Evolutionary conservation across 192 early-diverging fungal species (phyloP).

Genomic region (Coemansia sp.): DNA sequence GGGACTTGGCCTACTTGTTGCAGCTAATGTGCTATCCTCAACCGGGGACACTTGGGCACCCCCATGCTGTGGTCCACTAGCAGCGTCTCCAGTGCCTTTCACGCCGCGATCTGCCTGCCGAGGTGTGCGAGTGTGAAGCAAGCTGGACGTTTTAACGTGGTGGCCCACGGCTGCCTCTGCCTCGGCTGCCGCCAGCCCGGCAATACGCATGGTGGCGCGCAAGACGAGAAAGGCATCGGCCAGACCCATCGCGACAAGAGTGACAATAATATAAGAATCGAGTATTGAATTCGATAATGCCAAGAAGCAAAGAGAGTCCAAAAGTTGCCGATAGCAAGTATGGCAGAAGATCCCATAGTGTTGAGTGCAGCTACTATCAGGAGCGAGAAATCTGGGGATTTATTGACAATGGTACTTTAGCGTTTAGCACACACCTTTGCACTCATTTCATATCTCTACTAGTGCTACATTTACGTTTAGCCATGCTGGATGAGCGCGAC

Average conservation of each 20-base stretch:
- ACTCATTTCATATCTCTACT: not conserved
- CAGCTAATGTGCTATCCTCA: not conserved
- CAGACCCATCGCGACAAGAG: constrained; percentile 24
- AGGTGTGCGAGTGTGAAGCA: constrained; percentile 12
- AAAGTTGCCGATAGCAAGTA: not conserved
- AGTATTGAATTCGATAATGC: not conserved
- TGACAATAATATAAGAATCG: not conserved
- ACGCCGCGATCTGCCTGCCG: not conserved
- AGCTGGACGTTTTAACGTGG: constrained; percentile 30
- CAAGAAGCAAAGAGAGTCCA: not conserved
- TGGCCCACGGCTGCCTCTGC: constrained; percentile 7
- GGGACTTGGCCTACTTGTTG: not conserved
- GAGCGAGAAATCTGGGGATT: not conserved
- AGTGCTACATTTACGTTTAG: not conserved
- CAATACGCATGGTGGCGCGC: constrained; percentile 30
- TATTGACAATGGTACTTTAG: not conserved
- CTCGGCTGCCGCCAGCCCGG: constrained; percentile 30
- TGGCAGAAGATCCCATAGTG: not conserved
- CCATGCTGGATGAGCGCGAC: constrained; percentile 37
- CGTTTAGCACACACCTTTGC: not conserved
- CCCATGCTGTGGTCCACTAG: not conserved
- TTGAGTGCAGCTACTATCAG: not conserved
- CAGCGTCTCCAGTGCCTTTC: not conserved
- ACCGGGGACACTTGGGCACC: not conserved
- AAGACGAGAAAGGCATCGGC: constrained; percentile 40